Evolutionary conservation across 495 filamentous ascomycete species (phyloP), one percentile per base, ranked within the genome.

Genomic region (Penicillium malachiteum): DNA sequence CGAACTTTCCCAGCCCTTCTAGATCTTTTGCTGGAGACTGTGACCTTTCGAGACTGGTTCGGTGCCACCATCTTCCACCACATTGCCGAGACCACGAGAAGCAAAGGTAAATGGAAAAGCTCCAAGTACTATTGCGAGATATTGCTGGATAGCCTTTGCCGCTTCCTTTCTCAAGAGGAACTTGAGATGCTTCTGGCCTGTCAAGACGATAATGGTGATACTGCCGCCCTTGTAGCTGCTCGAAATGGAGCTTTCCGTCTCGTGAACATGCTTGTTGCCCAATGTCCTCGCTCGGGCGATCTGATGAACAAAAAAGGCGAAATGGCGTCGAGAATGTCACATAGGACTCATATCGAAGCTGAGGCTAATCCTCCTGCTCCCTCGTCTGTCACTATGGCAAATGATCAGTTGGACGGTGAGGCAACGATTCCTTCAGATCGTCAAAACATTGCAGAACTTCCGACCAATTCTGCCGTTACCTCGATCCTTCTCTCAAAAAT

Each of bases 101-200:
- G 84, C 53, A 84, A 87, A 34, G 85, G 84, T 39, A 96, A 91
- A 66, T 87, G 88, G 65, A 85, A 87, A 26, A 92, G 86, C 59
- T 89, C 91, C 16, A 83, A 89, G 13, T 97, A 97, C 65, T 98
- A 98, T 67, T 83, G 96, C 33, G 92, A 97, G 64, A 84, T 87
- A 50, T 80, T 97, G n/a, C 78, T 97, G 31, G 88, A 92, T 69
- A 92, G 87, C 70, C 76, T 98, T 21, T 79, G 81, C 52, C 86
- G 92, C 58, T 78, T 81, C 1, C 81, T 81, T 49, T 77, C 83
- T 9, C 79, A 82, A 14, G 81, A 86, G 51, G 85, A 90, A 45
- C 80, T 96, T 16, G 85, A 88, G 45, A 67, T 78, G 88, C 17
- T 76, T 33, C 52, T 77, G 65, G 96, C 41, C 80, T 97, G 77